Percentiles rank a stretch among this genome's conserved stretches.
phyloP scores from a whole-genome alignment of 1,284 basidiomycete genomes.

The Exobasidium rhododendri region DNA sequence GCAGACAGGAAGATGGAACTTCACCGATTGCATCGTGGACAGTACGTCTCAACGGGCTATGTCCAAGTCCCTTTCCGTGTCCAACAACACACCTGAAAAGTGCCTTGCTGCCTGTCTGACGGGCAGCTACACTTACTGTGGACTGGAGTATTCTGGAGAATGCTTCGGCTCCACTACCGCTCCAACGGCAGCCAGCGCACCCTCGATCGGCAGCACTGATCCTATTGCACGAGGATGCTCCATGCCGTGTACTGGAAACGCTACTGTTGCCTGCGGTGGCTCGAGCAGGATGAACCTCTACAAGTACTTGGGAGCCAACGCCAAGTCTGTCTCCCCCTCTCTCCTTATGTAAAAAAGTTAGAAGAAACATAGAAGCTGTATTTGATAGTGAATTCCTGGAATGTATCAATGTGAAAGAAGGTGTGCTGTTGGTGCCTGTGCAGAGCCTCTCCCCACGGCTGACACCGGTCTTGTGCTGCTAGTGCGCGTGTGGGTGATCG shows the following conservation, averaged over 20 bases:
- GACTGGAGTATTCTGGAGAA: constrained; percentile 42
- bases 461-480: too few relatives aligned
- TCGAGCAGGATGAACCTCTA: not conserved
- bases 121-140: constrained; percentile 41
- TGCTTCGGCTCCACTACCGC: constrained; percentile 32
- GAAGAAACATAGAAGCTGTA: too few relatives aligned
- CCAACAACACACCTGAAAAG: constrained; percentile 20
- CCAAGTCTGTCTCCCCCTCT: too few relatives aligned
- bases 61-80: constrained; percentile 13
- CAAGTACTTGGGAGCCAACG: too few relatives aligned
- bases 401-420: too few relatives aligned
- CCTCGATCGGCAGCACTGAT: constrained; percentile 17
- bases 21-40: constrained; percentile 22
- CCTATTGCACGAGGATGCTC: constrained; percentile 35
- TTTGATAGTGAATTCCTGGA: too few relatives aligned
- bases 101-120: constrained; percentile 40
- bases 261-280: constrained; percentile 52
- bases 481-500: too few relatives aligned
- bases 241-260: constrained; percentile 48
- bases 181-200: not conserved
- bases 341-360: too few relatives aligned
- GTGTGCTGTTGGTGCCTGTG: too few relatives aligned
- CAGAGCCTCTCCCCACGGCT: too few relatives aligned
- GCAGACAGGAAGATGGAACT: constrained; percentile 12
- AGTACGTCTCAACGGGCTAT: not conserved